A percentile compares a stretch with the other conserved stretches of the same genome.
Conservation (phyloP, 2,329 filamentous ascomycete genomes). For the Rutstroemia sp. region DNA sequence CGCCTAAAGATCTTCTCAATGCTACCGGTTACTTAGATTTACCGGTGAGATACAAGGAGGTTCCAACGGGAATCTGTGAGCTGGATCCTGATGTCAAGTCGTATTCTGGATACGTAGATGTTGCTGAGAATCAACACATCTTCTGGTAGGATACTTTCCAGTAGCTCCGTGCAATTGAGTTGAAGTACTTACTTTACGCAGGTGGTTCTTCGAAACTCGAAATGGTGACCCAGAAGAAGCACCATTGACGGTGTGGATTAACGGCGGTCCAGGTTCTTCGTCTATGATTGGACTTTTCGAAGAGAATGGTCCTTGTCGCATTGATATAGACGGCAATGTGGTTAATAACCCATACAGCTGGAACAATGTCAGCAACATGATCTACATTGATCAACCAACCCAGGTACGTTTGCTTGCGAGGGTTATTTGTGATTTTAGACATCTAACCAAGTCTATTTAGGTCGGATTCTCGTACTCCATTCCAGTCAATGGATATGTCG, state of each 20-base stretch:
- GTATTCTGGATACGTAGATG: constrained; percentile 38
- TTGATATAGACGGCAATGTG: constrained; percentile 33
- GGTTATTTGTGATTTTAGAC: background rate
- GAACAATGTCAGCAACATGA: constrained; percentile 50
- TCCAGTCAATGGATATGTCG: constrained; percentile 18
- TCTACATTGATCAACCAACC: constrained; percentile 30
- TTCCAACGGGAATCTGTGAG: constrained; percentile 40
- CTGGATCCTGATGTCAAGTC: constrained; percentile 35
- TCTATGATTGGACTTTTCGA: constrained; percentile 57
- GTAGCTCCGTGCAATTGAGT: no score
- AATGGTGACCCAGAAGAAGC: constrained; percentile 39
- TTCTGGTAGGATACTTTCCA: constrained; percentile 25
- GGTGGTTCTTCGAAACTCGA: constrained; percentile 38
- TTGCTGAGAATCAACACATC: constrained; percentile 34
- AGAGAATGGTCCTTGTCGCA: constrained; percentile 44
- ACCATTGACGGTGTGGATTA: constrained; percentile 55
- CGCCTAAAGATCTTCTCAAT: constrained; percentile 32
- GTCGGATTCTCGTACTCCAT: constrained; percentile 32
- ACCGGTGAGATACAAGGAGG: constrained; percentile 40
- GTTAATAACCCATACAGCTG: constrained; percentile 47
- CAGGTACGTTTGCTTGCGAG: constrained; percentile 12
- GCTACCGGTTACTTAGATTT: constrained; percentile 33
- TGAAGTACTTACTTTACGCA: background rate
- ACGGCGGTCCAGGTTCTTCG: constrained; percentile 57
- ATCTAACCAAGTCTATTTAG: constrained; percentile 6